Conservation (phyloP, 495 filamentous ascomycete genomes). For the Jackrogersella multiformis region DNA sequence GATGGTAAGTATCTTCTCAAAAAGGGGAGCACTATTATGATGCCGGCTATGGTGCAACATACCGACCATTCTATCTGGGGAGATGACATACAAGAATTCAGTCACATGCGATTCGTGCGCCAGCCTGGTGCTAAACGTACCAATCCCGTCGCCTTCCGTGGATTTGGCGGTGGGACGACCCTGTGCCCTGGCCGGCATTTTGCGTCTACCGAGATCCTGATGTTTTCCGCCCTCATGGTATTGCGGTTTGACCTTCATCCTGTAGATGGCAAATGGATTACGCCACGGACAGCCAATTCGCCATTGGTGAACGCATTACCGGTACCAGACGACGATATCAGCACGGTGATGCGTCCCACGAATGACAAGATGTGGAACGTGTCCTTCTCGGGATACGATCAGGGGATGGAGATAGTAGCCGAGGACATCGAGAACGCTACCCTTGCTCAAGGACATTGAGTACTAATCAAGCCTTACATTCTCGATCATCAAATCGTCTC, state of each 20-base stretch:
- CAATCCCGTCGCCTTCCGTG: constrained; percentile 40
- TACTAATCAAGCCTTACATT: too few species aligned
- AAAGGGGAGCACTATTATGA: constrained; percentile 34
- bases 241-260: constrained; percentile 37
- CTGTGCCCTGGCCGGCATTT: constrained; percentile 48
- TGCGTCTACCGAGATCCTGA: constrained; percentile 41
- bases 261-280: constrained; percentile 35
- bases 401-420: constrained; percentile 6
- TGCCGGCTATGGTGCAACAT: constrained; percentile 36
- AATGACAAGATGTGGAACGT: constrained; percentile 2
- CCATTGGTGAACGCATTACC: background rate
- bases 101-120: constrained; percentile 37
- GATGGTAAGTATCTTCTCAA: constrained; percentile 44
- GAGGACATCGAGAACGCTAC: constrained; percentile 2
- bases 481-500: too few species aligned
- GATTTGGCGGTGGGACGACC: constrained; percentile 41
- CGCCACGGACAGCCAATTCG: constrained; percentile 46
- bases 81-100: constrained; percentile 24
- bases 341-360: background rate
- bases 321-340: background rate
- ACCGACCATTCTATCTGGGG: constrained; percentile 40
- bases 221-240: constrained; percentile 23
- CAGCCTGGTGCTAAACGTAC: constrained; percentile 6
- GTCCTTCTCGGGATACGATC: background rate
- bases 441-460: too few species aligned